Base-by-base conservation (phyloP, 2,329 filamentous ascomycete genomes). In the Xylogone sp. region DNA sequence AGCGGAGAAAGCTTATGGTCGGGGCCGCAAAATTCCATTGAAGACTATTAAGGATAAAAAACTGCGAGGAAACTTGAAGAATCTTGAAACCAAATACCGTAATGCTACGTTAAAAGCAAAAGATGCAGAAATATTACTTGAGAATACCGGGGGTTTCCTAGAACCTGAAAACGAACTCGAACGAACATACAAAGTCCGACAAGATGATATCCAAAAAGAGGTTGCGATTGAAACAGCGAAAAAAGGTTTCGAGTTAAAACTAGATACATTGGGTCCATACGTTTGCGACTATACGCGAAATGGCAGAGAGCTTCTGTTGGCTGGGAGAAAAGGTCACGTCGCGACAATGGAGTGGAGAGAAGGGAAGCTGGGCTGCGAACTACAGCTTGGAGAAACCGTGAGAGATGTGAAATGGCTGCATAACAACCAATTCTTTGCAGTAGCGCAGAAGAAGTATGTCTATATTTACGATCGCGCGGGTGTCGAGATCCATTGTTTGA, bases 261-360 rank as follows among this genome's bases (percentile, higher is more conserved):
- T 99, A 50, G 83, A 90, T 42, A 78, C 85, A 19, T 73, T 97
- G 27, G 94, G 94, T 0, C 94, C 94, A 1, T 99, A 99, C 64
- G 75, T 85, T 1, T 87, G 85, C 66, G 90, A 97, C 59, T 99
- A 96, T 71, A 90, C 90, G 45, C 81, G 90, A 43, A 97, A 96
- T 65, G 94, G 94, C 45, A 82, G 88, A 58, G 86, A 95, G 62
- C 72, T 99, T 56, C 74, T 99, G 49, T 77, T 99, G 29, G 91
- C 87, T 12, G 92, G 94, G 22, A 79, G 90, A 54, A 97, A 96
- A 71, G 94, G 94, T 13, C 94, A 99, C 82, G 77, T 99, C 58
- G 93, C 94, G 51, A 93, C 89, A 1, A 95, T 97, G 83, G 92
- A 99, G 71, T 99, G 94, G 93, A 79, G 93, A 57, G 87, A 88